phyloP scores from a whole-genome alignment of 257 asterid genomes.

The Voacanga thouarsii region DNA sequence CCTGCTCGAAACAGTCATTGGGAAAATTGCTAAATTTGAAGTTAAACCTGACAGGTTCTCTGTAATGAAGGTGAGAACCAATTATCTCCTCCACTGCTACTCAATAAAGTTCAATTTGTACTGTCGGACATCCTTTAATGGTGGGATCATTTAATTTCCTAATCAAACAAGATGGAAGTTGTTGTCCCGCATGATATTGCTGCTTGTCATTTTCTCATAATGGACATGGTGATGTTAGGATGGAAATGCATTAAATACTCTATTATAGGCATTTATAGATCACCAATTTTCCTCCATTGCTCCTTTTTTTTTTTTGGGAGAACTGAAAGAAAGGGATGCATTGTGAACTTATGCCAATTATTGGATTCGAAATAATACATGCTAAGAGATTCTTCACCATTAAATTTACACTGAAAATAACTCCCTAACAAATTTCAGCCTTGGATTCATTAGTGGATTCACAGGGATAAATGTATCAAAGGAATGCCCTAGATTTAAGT shows the following conservation, averaged over 20 bases:
- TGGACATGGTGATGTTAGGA: neutral
- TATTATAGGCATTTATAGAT: neutral
- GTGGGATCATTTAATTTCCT: neutral
- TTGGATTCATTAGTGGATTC: neutral
- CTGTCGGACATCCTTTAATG: neutral
- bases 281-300: neutral
- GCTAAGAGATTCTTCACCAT: neutral
- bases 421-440: neutral
- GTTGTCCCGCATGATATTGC: neutral
- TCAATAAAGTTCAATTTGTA: too few relatives aligned
- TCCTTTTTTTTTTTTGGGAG: neutral
- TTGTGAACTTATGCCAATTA: neutral
- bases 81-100: constrained; percentile 12
- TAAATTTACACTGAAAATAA: neutral
- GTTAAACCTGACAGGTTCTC: constrained; percentile 86
- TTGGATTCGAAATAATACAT: neutral
- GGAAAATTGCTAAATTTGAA: constrained; percentile 66
- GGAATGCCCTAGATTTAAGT: neutral
- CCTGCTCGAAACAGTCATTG: constrained; percentile 71
- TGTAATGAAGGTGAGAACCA: constrained; percentile 69
- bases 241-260: too few relatives aligned
- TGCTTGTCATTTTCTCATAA: neutral
- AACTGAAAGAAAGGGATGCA: neutral
- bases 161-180: neutral
- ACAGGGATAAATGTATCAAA: neutral